These are phyloP conservation scores for Yamadazyma ubonensis DNA, from an alignment of 805 yeast species.

Conservation along the genomic window DNA sequence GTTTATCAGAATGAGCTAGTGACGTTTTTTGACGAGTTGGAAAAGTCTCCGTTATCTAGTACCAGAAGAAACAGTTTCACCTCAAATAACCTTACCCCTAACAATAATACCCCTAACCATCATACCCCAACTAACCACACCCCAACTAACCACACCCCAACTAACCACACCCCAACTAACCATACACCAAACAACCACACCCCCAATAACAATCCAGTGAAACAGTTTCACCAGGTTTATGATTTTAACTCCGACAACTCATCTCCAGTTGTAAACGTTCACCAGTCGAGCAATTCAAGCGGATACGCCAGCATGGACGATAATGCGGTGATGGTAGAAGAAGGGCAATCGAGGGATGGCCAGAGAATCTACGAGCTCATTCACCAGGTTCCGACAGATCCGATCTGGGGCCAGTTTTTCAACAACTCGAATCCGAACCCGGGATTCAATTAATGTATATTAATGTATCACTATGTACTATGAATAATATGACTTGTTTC, in stretches of 20 bases:
- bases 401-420: slow-evolving; percentile 69
- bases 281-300: too few species aligned
- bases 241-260: slow-evolving; percentile 14
- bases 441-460: background rate
- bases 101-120: background rate
- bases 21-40: slow-evolving; percentile 15
- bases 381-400: slow-evolving; percentile 60
- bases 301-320: slow-evolving; percentile 3
- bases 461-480: background rate
- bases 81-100: slow-evolving; percentile 1
- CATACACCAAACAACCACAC: background rate
- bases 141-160: too few species aligned
- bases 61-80: slow-evolving; percentile 18
- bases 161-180: background rate
- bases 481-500: background rate
- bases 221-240: slow-evolving; percentile 8
- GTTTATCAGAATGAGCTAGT: slow-evolving; percentile 12
- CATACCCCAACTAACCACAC: too few species aligned
- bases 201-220: too few species aligned
- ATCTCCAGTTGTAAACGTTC: slow-evolving; percentile 21
- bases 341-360: slow-evolving; percentile 41
- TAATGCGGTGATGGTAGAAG: background rate
- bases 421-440: slow-evolving; percentile 20
- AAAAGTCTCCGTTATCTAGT: slow-evolving; percentile 15
- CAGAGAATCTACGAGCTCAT: slow-evolving; percentile 58